phyloP scores from a whole-genome alignment of 2,329 filamentous ascomycete species.

The Cladophialophora immunda region DNA sequence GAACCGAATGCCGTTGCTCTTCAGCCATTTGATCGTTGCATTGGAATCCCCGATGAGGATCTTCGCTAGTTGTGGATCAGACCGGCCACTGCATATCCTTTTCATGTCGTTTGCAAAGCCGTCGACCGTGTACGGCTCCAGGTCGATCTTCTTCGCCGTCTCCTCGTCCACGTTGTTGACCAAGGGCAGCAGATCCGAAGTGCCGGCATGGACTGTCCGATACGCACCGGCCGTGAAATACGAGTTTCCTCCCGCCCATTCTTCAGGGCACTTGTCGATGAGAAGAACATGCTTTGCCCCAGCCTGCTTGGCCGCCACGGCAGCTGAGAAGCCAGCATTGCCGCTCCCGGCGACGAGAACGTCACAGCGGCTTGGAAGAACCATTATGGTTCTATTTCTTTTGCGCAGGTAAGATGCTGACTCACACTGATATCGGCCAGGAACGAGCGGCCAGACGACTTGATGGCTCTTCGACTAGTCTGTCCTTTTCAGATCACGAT shows the following conservation, averaged over 20 bases:
- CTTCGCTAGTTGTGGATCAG: conserved; percentile 59
- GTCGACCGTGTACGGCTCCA: conserved; percentile 63
- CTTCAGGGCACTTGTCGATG: conserved; percentile 67
- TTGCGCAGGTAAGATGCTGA: too few species aligned
- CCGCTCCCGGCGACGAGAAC: conserved; percentile 68
- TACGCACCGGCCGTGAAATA: conserved; percentile 73
- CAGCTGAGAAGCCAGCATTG: conserved; percentile 71
- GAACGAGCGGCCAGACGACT: not conserved
- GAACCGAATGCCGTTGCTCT: conserved; percentile 63
- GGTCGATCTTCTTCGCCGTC: conserved; percentile 61
- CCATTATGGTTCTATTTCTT: conserved; percentile 1
- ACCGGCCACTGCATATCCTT: conserved; percentile 64
- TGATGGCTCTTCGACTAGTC: not conserved
- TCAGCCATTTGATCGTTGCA: conserved; percentile 64
- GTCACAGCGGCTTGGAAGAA: conserved; percentile 36
- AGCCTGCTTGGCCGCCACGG: conserved; percentile 62
- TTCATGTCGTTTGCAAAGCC: conserved; percentile 66
- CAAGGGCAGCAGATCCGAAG: conserved; percentile 66
- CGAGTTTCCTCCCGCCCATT: conserved; percentile 70
- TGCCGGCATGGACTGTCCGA: conserved; percentile 64
- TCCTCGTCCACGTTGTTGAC: conserved; percentile 65
- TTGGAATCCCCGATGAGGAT: conserved; percentile 63
- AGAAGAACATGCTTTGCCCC: conserved; percentile 51
- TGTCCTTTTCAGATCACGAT: not conserved
- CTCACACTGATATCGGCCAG: not conserved